These are phyloP conservation scores for Phaseolus lunatus DNA, from an alignment of 306 rosid species.

Conservation along the genomic window DNA sequence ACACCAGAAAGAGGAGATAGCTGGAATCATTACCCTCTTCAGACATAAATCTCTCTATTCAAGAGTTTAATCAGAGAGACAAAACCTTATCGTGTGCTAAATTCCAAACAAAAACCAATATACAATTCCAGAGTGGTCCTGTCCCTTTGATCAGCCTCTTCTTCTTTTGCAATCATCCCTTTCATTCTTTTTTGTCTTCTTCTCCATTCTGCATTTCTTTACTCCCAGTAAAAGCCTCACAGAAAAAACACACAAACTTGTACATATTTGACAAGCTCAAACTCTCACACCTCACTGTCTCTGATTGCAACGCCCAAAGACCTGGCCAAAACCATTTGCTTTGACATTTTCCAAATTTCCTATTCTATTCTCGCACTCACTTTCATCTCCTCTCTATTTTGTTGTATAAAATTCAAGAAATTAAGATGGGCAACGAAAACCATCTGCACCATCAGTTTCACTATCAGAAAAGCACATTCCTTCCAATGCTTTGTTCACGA, in stretches of 20 bases:
- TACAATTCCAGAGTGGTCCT: constrained; percentile 40
- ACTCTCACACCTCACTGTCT: constrained; percentile 10
- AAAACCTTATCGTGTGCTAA: constrained; percentile 14
- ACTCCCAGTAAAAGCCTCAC: constrained; percentile 17
- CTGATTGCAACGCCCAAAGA: constrained; percentile 29
- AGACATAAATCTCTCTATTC: constrained; percentile 32
- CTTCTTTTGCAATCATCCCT: constrained; percentile 35
- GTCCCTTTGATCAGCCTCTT: constrained; percentile 38
- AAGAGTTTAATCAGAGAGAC: constrained; percentile 41
- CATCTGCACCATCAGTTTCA: constrained; percentile 46
- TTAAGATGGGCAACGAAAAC: constrained; percentile 56
- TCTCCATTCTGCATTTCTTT: background rate
- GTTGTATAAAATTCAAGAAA: background rate
- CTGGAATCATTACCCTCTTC: constrained; percentile 36
- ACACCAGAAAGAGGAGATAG: background rate
- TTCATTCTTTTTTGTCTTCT: constrained; percentile 28
- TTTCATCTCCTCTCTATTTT: background rate
- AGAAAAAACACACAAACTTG: constrained; percentile 35
- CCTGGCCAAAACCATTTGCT: constrained; percentile 28
- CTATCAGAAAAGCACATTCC: constrained; percentile 61
- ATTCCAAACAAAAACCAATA: constrained; percentile 42
- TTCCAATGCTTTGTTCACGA: constrained; percentile 87
- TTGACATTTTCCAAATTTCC: constrained; percentile 4
- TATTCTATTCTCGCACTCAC: background rate
- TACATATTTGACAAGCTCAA: constrained; percentile 62